These are phyloP conservation scores for Remersonia thermophila DNA, from an alignment of 2,329 filamentous ascomycete genomes.

Conservation along the genomic window DNA sequence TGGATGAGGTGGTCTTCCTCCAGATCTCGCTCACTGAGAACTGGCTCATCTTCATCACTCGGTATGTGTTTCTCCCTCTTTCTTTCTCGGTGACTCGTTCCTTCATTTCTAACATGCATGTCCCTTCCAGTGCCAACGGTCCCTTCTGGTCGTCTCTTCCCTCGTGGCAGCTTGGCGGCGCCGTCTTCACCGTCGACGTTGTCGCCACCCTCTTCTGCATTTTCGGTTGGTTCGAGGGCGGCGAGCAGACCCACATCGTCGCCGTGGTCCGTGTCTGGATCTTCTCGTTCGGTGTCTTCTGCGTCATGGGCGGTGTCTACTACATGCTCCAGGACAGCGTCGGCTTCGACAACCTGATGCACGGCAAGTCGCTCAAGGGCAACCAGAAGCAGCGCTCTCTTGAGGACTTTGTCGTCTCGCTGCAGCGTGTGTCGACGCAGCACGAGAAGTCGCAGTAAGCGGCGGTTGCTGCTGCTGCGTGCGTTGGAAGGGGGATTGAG, in stretches of 20 bases:
- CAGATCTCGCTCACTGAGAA: slow-evolving; percentile 86
- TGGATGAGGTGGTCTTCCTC: slow-evolving; percentile 76
- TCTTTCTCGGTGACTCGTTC: too few relatives aligned
- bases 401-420: slow-evolving; percentile 82
- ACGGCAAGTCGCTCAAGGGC: slow-evolving; percentile 74
- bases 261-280: slow-evolving; percentile 83
- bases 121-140: slow-evolving; percentile 54
- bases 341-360: slow-evolving; percentile 86
- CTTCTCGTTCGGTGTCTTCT: slow-evolving; percentile 79
- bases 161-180: slow-evolving; percentile 70
- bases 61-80: slow-evolving; percentile 8
- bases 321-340: slow-evolving; percentile 71
- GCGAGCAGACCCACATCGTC: slow-evolving; percentile 61
- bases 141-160: slow-evolving; percentile 85
- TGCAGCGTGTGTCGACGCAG: slow-evolving; percentile 82
- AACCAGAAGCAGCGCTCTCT: slow-evolving; percentile 72
- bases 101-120: too few relatives aligned
- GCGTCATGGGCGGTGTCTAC: slow-evolving; percentile 45
- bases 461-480: neutral
- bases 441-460: slow-evolving; percentile 74
- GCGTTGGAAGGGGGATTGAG: slow-evolving; percentile 1
- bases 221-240: slow-evolving; percentile 68
- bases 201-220: slow-evolving; percentile 75
- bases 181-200: slow-evolving; percentile 71
- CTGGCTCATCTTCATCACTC: slow-evolving; percentile 94